Base-by-base conservation (phyloP, 176 grass and related monocot genomes). In the Triticum dicoccoides region DNA sequence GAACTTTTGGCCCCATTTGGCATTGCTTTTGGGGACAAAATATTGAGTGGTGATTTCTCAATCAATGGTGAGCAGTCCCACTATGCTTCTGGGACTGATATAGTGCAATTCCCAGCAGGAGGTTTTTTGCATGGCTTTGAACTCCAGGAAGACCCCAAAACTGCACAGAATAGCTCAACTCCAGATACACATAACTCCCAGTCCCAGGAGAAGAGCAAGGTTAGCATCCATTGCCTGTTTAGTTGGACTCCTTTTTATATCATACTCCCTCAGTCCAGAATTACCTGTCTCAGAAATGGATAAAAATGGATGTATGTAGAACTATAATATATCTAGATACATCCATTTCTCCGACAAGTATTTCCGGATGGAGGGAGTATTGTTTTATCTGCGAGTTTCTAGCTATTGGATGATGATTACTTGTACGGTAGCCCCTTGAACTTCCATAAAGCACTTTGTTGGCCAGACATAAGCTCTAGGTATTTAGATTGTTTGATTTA, bases 41-140 rank as follows among this genome's bases (percentile, higher is more conserved):
- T 96, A 84, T 69, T 98, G 69, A 96, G 78, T 73, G 96, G 96
- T 29, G 93, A 98, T 54, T 98, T 98, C 88, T 92, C 93, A 25
- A 94, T 98, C 63, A 98, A 98, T 81, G 93, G 94, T 42, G 96
- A 98, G 85, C 96, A 92, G 77, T 92, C 90, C 45, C 96, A 96
- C 86, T 98, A 94, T 94, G 96, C 96, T 82, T 98, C 96, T 77
- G 96, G 93, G 64, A 98, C 93, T 84, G 93, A 98, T 91, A 98
- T 98, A 86, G 86, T 96, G 39, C 92, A 89, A 81, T 98, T 98
- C 66, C 96, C 96, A 58, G 68, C 78, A 11, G 92, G 90, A 71
- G 93, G 96, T 77, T 94, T 92, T 89, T 73, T 98, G 88, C 96
- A 98, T 94, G 86, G 91, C 86, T 98, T 96, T 66, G 56, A 96